phyloP scores from a whole-genome alignment of 139 green algal species.

The Pleodorina starrii region DNA sequence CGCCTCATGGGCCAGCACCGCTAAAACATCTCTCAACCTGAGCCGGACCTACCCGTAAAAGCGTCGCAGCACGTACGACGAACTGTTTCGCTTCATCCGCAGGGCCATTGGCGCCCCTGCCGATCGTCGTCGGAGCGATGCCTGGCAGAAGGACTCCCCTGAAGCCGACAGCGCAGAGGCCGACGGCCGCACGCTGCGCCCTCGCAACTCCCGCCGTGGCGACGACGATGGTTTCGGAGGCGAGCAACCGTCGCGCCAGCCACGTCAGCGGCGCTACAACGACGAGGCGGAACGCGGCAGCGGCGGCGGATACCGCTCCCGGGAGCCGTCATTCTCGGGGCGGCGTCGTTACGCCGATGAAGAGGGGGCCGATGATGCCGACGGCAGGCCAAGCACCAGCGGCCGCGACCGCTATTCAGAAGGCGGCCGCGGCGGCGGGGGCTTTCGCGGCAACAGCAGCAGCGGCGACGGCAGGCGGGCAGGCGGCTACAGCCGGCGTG shows the following conservation, averaged over 20 bases:
- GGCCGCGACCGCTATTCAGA: background rate
- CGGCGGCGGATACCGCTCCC: background rate
- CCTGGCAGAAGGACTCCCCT: background rate
- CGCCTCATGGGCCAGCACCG: too few relatives aligned
- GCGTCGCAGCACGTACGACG: too few relatives aligned
- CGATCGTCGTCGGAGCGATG: background rate
- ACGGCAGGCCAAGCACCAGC: constrained; percentile 16
- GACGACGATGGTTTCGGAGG: background rate
- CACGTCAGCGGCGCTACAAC: too few relatives aligned
- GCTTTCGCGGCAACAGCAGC: background rate
- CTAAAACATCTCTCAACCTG: too few relatives aligned
- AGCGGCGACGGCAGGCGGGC: background rate
- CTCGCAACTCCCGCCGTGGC: background rate
- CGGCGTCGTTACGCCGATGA: background rate
- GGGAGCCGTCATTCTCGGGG: too few relatives aligned
- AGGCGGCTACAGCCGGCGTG: background rate
- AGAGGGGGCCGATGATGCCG: background rate
- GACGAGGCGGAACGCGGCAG: background rate
- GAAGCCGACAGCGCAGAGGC: background rate
- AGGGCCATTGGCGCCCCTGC: background rate
- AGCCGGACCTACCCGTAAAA: too few relatives aligned
- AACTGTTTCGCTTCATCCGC: too few relatives aligned
- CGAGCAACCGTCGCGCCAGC: too few relatives aligned
- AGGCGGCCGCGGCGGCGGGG: background rate
- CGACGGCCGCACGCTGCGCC: background rate